Conservation (phyloP, 306 rosid genomes). For the Rubus parviflorus region DNA sequence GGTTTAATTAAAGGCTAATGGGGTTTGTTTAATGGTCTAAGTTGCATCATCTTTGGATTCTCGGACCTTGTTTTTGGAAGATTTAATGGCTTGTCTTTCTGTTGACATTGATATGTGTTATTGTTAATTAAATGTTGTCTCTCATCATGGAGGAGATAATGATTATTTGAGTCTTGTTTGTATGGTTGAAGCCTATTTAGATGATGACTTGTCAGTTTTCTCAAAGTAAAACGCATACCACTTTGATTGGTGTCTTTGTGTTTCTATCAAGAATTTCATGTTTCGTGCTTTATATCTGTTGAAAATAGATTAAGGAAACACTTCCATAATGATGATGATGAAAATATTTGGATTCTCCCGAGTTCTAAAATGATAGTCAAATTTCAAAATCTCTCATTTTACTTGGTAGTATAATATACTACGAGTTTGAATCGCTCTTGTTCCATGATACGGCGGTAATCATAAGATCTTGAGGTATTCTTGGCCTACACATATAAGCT, state of each 20-base stretch:
- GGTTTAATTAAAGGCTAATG: not conserved
- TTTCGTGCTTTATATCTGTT: too few species aligned
- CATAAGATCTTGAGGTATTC: not conserved
- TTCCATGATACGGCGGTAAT: not conserved
- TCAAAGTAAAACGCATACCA: too few species aligned
- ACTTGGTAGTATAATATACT: too few species aligned
- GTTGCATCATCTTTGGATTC: conserved; percentile 17
- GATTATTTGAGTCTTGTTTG: not conserved
- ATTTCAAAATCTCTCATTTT: too few species aligned
- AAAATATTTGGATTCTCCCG: too few species aligned
- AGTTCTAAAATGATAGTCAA: too few species aligned
- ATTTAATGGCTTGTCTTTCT: not conserved
- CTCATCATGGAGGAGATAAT: not conserved
- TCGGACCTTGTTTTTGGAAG: conserved; percentile 14
- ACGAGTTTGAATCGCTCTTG: not conserved
- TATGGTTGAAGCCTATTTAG: not conserved
- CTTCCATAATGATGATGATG: too few species aligned
- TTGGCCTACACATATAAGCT: not conserved
- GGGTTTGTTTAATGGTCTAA: not conserved
- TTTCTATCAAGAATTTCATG: too few species aligned
- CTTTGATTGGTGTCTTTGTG: too few species aligned
- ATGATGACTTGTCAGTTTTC: not conserved
- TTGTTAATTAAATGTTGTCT: not conserved
- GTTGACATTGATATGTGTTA: not conserved
- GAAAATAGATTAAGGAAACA: too few species aligned